Evolutionary conservation across 148 eudicot species (phyloP).

Genomic region (Camellia lanceoleosa): DNA sequence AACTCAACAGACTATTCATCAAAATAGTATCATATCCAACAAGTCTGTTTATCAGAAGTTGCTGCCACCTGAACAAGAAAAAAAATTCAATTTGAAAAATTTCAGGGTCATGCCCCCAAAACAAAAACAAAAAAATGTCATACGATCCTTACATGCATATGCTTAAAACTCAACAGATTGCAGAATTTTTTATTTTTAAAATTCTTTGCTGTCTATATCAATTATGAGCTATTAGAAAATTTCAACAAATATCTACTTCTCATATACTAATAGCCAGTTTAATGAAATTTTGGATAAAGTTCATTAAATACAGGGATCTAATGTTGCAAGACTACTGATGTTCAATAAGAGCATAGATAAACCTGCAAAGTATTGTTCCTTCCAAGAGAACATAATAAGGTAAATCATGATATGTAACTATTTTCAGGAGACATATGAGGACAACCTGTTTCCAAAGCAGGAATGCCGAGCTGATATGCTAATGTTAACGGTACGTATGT

Average conservation of each 20-base stretch:
- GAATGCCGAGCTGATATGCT: slow-evolving; percentile 92
- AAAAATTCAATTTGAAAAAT: slow-evolving; percentile 1
- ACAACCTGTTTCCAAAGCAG: slow-evolving; percentile 93
- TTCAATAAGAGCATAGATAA: neutral
- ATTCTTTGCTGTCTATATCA: neutral
- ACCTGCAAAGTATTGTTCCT: neutral
- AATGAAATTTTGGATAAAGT: neutral
- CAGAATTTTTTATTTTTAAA: neutral
- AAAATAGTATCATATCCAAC: slow-evolving; percentile 96
- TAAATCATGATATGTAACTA: neutral
- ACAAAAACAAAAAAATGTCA: neutral
- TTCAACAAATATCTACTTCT: neutral
- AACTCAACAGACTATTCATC: slow-evolving; percentile 90
- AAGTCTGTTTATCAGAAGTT: slow-evolving; percentile 90
- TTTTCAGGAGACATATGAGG: neutral
- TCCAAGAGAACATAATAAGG: neutral
- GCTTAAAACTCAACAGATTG: neutral
- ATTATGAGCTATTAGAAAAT: neutral
- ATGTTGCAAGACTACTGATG: neutral
- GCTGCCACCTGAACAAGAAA: slow-evolving; percentile 81
- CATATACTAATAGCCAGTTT: neutral
- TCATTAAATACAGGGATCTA: neutral
- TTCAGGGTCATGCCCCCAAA: neutral
- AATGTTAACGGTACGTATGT: slow-evolving; percentile 64
- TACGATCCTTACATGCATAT: neutral